A percentile compares a stretch with the other conserved stretches of the same genome.
These are phyloP conservation scores for Ogataea naganishii DNA, from an alignment of 805 yeast genomes.

Conservation along the genomic window DNA sequence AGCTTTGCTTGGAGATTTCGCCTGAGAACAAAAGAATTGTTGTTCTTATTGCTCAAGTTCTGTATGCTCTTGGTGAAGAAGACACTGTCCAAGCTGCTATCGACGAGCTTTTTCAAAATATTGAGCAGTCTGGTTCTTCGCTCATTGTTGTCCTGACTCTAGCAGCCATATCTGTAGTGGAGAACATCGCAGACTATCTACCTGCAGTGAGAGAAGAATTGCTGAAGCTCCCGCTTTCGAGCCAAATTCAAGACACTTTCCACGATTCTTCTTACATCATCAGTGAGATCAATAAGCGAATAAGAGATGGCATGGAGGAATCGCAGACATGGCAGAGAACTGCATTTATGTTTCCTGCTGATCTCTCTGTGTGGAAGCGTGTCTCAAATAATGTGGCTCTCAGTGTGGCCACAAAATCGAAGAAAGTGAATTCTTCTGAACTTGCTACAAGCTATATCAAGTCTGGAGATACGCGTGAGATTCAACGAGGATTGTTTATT, in stretches of 20 bases:
- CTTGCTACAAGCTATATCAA: constrained; percentile 44
- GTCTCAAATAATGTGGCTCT: constrained; percentile 49
- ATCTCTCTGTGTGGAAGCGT: constrained; percentile 60
- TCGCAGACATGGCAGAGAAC: constrained; percentile 52
- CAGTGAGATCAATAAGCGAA: constrained; percentile 36
- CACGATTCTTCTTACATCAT: constrained; percentile 53
- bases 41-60: constrained; percentile 65
- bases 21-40: constrained; percentile 60
- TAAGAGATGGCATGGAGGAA: constrained; percentile 18
- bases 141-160: constrained; percentile 60
- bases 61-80: constrained; percentile 67
- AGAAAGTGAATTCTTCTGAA: constrained; percentile 39
- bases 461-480: constrained; percentile 38
- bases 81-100: constrained; percentile 77
- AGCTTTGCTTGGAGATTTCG: constrained; percentile 46
- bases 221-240: constrained; percentile 35
- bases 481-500: constrained; percentile 63
- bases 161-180: constrained; percentile 71
- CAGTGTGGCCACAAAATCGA: constrained; percentile 44
- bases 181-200: constrained; percentile 48
- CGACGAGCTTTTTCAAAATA: constrained; percentile 66
- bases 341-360: constrained; percentile 69
- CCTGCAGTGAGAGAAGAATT: constrained; percentile 62
- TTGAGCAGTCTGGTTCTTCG: constrained; percentile 58
- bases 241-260: constrained; percentile 39